Percentiles rank a stretch among this genome's conserved stretches.
phyloP scores from a whole-genome alignment of 2,329 filamentous ascomycete genomes.

The Aspergillus awamori region DNA sequence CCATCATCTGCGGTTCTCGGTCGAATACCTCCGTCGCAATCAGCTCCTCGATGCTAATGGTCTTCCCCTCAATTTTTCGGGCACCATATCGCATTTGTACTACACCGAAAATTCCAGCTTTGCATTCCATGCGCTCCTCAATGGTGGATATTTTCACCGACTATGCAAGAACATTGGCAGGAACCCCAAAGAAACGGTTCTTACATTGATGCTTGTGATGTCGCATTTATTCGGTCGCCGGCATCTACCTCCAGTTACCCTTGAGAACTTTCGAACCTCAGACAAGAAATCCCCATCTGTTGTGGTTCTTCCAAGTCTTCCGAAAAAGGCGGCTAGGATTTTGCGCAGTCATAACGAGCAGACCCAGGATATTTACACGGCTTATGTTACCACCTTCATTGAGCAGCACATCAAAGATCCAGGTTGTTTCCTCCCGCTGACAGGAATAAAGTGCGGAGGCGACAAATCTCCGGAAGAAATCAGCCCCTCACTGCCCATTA shows the following conservation, averaged over 20 bases:
- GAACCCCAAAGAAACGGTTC: slow-evolving; percentile 54
- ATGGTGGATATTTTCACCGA: slow-evolving; percentile 68
- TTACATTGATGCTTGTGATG: slow-evolving; percentile 69
- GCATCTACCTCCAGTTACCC: slow-evolving; percentile 48
- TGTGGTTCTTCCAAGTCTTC: slow-evolving; percentile 67
- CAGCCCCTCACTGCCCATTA: background rate
- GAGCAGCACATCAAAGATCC: slow-evolving; percentile 61
- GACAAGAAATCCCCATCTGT: slow-evolving; percentile 64
- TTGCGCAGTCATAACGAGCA: slow-evolving; percentile 66
- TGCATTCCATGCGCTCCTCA: slow-evolving; percentile 74
- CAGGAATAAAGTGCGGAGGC: slow-evolving; percentile 46
- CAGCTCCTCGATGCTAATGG: slow-evolving; percentile 64
- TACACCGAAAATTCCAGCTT: slow-evolving; percentile 76
- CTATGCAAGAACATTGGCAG: slow-evolving; percentile 62
- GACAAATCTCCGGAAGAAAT: slow-evolving; percentile 27
- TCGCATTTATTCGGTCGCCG: slow-evolving; percentile 69
- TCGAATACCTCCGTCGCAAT: slow-evolving; percentile 75
- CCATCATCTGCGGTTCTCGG: slow-evolving; percentile 78
- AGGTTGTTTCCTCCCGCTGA: slow-evolving; percentile 64
- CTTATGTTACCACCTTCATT: slow-evolving; percentile 70
- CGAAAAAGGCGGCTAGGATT: slow-evolving; percentile 58
- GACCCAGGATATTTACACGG: slow-evolving; percentile 66
- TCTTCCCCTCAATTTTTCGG: slow-evolving; percentile 71
- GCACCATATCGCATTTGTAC: slow-evolving; percentile 71
- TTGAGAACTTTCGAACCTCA: slow-evolving; percentile 42